These are phyloP conservation scores for Halophytophthora polymorphica DNA, from an alignment of 352 stramenopile species.

Conservation along the genomic window DNA sequence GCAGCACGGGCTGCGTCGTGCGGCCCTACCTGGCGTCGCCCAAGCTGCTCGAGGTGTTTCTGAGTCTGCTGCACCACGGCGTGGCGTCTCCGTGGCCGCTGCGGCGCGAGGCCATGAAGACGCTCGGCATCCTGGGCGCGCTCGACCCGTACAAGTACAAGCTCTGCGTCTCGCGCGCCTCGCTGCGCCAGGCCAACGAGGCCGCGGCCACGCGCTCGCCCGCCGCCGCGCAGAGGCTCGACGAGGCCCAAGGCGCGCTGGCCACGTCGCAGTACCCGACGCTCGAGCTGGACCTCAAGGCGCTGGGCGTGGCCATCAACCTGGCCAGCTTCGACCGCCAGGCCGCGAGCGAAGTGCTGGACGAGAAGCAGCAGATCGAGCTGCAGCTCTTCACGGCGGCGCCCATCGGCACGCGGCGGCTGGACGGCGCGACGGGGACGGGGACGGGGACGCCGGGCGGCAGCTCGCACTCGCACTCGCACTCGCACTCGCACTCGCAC, in stretches of 20 bases:
- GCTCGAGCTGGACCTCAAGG: conserved; percentile 56
- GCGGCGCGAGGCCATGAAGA: conserved; percentile 94
- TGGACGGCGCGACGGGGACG: conserved; percentile 24
- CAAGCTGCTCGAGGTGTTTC: conserved; percentile 92
- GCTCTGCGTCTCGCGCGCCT: conserved; percentile 65
- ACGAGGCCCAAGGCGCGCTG: conserved; percentile 12
- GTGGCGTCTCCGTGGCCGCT: conserved; percentile 90
- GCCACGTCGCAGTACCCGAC: conserved; percentile 38
- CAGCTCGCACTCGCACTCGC: conserved; percentile 23
- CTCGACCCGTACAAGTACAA: conserved; percentile 97
- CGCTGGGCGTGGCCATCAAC: conserved; percentile 52
- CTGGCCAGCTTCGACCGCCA: conserved; percentile 55
- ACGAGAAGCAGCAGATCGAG: conserved; percentile 88
- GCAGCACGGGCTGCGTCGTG: conserved; percentile 92
- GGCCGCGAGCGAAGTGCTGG: conserved; percentile 52
- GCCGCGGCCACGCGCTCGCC: conserved; percentile 29
- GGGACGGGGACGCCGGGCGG: conserved; percentile 18
- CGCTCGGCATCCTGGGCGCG: conserved; percentile 93
- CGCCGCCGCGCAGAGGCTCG: conserved; percentile 10
- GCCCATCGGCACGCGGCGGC: conserved; percentile 77
- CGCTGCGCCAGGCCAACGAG: conserved; percentile 69
- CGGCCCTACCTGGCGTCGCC: conserved; percentile 95
- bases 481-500: too few species aligned
- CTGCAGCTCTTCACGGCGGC: conserved; percentile 82
- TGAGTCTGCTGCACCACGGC: conserved; percentile 92